Evolutionary conservation across 2,329 filamentous ascomycete species (phyloP), one percentile per base, ranked within the genome.

Genomic region (Xylaria sp.): DNA sequence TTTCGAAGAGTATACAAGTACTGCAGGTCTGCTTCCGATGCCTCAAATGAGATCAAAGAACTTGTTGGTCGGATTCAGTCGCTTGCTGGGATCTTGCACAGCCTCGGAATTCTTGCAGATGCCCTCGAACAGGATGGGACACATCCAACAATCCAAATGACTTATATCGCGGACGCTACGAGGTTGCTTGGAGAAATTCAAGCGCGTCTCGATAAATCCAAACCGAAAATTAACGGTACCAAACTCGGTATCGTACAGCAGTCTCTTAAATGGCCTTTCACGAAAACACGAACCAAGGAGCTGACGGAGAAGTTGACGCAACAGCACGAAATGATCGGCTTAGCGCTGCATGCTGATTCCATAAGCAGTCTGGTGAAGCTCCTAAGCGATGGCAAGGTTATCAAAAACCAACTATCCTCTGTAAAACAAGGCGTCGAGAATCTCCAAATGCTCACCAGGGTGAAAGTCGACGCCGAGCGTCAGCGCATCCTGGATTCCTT

Each of bases 1-100:
- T 76, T 76, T 36, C 23, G 50, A 3, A 52, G 71, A 6, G 64
- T 74, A 0, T 74, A 53, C 41, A 74, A 72, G 30, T 80, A 77
- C 52, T 56, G 63, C 2, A 74, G 70, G 25, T 50, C 71, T 1
- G 74, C 60, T 6, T 73, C 73, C 8, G 62, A 75, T 41, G 75
- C 77, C 0, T 39, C 59, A 2, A 60, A 70, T 7, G 75, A 76
- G 15, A 68, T 74, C 18, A 63, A 63, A 34, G 56, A 63, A 1
- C 70, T 79, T 13, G 68, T 70, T 2, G 58, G 50, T 9, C 70
- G 76, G 50, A 60, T 76, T 1, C 68, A 69, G 9, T 41, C 62
- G 5, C 45, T 75, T 6, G 56, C 67, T 8, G 71, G 73, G 8
- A 66, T 71, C 12, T 63, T 76, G 12, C 67, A 70, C 20, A 74